Conservation (phyloP, 2,329 filamentous ascomycete genomes). For the Fusarium marasasianum region DNA sequence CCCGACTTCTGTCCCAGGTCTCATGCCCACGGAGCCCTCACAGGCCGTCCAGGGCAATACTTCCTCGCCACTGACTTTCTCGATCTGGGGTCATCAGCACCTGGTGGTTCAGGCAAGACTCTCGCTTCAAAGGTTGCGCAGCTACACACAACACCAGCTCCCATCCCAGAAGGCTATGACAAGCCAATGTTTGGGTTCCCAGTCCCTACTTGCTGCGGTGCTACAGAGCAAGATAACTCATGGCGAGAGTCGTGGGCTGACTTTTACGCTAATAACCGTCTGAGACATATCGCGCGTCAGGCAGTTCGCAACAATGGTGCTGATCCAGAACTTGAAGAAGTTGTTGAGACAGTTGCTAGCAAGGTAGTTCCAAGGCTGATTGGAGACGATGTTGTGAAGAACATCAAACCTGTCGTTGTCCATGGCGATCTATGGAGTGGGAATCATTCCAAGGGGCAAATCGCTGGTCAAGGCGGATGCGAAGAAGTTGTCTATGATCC, state of each 20-base stretch:
- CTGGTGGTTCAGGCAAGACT: conserved; percentile 59
- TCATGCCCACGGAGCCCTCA: conserved; percentile 74
- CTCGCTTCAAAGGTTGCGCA: conserved; percentile 81
- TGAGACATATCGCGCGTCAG: conserved; percentile 70
- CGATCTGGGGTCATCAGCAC: conserved; percentile 62
- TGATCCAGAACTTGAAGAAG: conserved; percentile 67
- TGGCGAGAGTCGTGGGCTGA: conserved; percentile 81
- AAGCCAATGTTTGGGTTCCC: conserved; percentile 83
- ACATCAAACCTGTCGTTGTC: conserved; percentile 79
- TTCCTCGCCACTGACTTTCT: conserved; percentile 84
- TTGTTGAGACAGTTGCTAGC: conserved; percentile 71
- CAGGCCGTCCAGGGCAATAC: conserved; percentile 59
- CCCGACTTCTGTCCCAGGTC: conserved; percentile 80
- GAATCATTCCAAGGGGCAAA: conserved; percentile 75
- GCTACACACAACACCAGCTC: conserved; percentile 80
- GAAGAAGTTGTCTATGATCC: conserved; percentile 88
- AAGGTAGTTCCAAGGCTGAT: conserved; percentile 81
- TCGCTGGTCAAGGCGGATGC: conserved; percentile 62
- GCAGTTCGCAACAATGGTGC: conserved; percentile 69
- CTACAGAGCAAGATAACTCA: conserved; percentile 82
- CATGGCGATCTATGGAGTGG: conserved; percentile 97
- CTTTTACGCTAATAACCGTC: conserved; percentile 82
- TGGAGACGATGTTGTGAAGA: conserved; percentile 70
- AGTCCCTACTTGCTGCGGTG: conserved; percentile 84
- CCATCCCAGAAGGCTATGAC: conserved; percentile 66